phyloP scores from a whole-genome alignment of 2,329 filamentous ascomycete genomes.

The Bipolaris cookei region DNA sequence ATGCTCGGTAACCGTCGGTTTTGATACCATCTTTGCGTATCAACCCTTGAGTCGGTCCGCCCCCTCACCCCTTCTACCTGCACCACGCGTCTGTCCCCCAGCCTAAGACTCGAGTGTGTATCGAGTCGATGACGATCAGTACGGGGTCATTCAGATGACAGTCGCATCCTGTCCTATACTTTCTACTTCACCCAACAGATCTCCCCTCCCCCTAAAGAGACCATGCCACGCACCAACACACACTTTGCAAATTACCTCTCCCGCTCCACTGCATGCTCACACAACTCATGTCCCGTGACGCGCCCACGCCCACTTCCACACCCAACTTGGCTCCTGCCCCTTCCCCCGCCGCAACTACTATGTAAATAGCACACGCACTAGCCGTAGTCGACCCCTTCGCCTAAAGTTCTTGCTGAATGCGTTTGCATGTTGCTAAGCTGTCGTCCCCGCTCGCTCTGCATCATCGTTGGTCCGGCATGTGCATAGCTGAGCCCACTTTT shows the following conservation, averaged over 20 bases:
- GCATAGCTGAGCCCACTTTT: conserved; percentile 9
- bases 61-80: neutral
- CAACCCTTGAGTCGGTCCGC: conserved; percentile 9
- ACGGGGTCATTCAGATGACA: conserved; percentile 5
- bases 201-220: neutral
- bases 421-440: conserved; percentile 9
- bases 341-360: neutral
- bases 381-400: neutral
- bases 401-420: conserved; percentile 3
- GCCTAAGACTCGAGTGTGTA: conserved; percentile 2
- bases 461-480: conserved; percentile 10
- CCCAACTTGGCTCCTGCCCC: neutral
- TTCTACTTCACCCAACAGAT: too few species aligned
- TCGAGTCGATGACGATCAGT: conserved; percentile 11
- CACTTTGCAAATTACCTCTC: neutral
- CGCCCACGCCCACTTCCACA: neutral
- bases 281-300: neutral
- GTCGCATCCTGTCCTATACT: neutral
- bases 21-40: conserved; percentile 4
- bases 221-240: neutral
- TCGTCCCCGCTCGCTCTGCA: conserved; percentile 11
- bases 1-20: conserved; percentile 9
- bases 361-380: conserved; percentile 1
- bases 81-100: conserved; percentile 8
- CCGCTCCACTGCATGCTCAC: neutral